A percentile compares a stretch with the other conserved stretches of the same genome.
phyloP scores from a whole-genome alignment of 768 basidiomycete genomes.

The Suillus tomentosus region DNA sequence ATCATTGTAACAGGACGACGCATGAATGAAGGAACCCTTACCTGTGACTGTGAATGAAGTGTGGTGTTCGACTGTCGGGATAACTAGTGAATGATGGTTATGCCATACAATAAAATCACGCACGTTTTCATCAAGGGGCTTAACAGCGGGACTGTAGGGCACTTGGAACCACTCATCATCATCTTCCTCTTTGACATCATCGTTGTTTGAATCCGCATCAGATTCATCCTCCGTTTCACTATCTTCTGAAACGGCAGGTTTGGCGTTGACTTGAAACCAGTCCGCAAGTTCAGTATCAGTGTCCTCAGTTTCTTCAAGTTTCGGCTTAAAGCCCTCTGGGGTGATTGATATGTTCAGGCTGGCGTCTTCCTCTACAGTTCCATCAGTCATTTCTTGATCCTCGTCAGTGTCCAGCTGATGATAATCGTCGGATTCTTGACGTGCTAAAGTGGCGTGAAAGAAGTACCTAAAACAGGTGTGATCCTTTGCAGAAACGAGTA shows the following conservation, averaged over 20 bases:
- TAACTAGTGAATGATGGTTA: background rate
- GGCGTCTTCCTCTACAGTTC: slow-evolving; percentile 24
- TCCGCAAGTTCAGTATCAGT: slow-evolving; percentile 54
- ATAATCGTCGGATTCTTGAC: slow-evolving; percentile 55
- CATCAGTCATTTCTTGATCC: slow-evolving; percentile 26
- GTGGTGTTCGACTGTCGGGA: slow-evolving; percentile 6
- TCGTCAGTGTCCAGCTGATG: slow-evolving; percentile 40
- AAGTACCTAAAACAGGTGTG: slow-evolving; percentile 57
- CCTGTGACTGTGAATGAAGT: slow-evolving; percentile 10
- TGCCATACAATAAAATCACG: background rate
- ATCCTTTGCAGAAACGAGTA: slow-evolving; percentile 1
- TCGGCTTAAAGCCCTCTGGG: slow-evolving; percentile 17
- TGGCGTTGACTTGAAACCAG: slow-evolving; percentile 60
- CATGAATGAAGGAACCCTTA: slow-evolving; percentile 4
- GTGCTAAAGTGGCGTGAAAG: slow-evolving; percentile 65
- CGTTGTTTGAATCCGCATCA: slow-evolving; percentile 71
- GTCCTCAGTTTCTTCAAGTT: slow-evolving; percentile 34
- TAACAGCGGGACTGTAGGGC: background rate
- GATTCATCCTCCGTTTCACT: slow-evolving; percentile 57
- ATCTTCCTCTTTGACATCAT: slow-evolving; percentile 45
- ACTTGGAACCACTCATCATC: slow-evolving; percentile 45
- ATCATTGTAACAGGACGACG: background rate
- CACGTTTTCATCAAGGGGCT: slow-evolving; percentile 4
- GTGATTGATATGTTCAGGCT: background rate
- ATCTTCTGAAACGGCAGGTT: slow-evolving; percentile 26